These are phyloP conservation scores for Pichia sp. DNA, from an alignment of 1,139 yeast genomes.

Conservation along the genomic window DNA sequence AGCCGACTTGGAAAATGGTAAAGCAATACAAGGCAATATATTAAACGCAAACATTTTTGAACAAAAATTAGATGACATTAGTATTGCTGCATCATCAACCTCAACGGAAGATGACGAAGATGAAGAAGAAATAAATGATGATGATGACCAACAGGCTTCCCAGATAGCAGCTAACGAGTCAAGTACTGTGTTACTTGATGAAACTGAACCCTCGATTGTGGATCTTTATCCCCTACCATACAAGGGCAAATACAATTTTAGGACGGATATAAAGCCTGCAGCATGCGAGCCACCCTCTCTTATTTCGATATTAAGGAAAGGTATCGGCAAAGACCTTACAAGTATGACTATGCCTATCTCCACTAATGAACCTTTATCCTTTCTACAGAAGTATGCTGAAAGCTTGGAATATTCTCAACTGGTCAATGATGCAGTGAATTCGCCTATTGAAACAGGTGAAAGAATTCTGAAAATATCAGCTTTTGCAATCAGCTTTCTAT, in stretches of 20 bases:
- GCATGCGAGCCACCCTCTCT: conserved; percentile 75
- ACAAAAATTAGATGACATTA: conserved; percentile 1
- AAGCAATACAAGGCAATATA: not conserved
- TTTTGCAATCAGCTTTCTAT: conserved; percentile 73
- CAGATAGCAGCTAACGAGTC: not conserved
- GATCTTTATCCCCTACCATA: conserved; percentile 62
- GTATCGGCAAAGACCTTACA: conserved; percentile 86
- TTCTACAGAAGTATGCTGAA: conserved; percentile 76
- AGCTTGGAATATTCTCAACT: conserved; percentile 69
- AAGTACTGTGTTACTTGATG: not conserved
- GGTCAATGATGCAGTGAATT: conserved; percentile 53
- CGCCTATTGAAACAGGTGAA: conserved; percentile 42
- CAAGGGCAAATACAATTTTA: conserved; percentile 43
- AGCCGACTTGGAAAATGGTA: not conserved
- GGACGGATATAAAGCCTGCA: conserved; percentile 58
- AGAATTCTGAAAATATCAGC: conserved; percentile 68
- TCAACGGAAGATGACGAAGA: conserved; percentile 17
- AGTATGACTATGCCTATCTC: conserved; percentile 93
- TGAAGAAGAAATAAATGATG: conserved; percentile 1
- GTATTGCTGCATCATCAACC: conserved; percentile 3
- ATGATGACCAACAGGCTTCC: not conserved
- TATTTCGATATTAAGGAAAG: conserved; percentile 73
- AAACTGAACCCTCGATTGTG: not conserved
- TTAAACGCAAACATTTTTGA: conserved; percentile 1
- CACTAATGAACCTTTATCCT: conserved; percentile 84